These are phyloP conservation scores for Melastoma candidum DNA, from an alignment of 441 rosid species.

Conservation along the genomic window DNA sequence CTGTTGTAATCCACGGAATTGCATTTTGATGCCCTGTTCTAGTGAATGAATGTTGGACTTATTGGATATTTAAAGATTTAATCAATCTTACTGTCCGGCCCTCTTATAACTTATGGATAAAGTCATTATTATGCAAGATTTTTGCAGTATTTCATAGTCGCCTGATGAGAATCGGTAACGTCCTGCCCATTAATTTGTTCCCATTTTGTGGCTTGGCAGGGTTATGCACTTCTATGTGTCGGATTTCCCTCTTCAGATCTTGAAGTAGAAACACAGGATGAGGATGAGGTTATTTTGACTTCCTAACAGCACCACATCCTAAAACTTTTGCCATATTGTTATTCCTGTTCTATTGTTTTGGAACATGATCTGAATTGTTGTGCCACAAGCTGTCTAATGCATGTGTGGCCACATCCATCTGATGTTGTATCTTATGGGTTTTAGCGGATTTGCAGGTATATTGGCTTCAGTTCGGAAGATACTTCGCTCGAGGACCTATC, in stretches of 20 bases:
- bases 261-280: constrained; percentile 90
- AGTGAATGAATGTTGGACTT: too few relatives aligned
- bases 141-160: too few relatives aligned
- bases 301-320: background rate
- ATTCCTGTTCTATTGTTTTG: background rate
- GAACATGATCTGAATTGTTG: background rate
- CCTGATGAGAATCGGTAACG: background rate
- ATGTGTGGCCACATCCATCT: background rate
- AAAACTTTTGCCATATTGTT: background rate
- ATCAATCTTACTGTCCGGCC: too few relatives aligned
- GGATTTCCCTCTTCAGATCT: constrained; percentile 79
- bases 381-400: background rate
- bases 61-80: too few relatives aligned
- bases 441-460: constrained; percentile 55
- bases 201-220: constrained; percentile 33
- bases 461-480: constrained; percentile 99
- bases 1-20: too few relatives aligned
- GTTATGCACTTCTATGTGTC: constrained; percentile 90
- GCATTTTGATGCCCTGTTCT: too few relatives aligned
- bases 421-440: background rate
- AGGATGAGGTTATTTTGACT: constrained; percentile 64
- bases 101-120: too few relatives aligned
- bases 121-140: too few relatives aligned
- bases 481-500: constrained; percentile 90
- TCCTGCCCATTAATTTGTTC: constrained; percentile 1